Evolutionary conservation across 129 eudicot genomes (phyloP), one percentile per base, ranked within the genome.

Genomic region (Chrysanthemum makinoi): DNA sequence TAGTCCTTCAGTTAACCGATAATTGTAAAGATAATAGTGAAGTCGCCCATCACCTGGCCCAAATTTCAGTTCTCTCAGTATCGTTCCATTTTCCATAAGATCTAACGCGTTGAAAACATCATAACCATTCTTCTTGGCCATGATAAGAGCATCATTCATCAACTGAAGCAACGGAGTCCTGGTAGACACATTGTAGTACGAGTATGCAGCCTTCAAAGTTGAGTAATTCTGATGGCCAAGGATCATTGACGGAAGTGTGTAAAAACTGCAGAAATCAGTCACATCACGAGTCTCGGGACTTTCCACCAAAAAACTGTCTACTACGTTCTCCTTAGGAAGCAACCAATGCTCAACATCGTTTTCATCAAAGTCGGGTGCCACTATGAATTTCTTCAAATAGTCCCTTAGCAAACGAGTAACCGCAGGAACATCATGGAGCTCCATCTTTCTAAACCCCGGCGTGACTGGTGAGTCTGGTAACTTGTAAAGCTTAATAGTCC

Each of bases 331-430:
- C 65, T 72, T 86, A 11, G 87, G 91, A 66, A 86, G 81, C 67
- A 86, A 72, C 91, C 91, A 86, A 57, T 86, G 87, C 83, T 86
- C 91, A n/a, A 86, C 87, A 39, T 86, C 91, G 63, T 70, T 48
- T 72, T 86, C 85, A 77, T 86, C 85, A 49, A 86, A 74, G 44
- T 80, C 91, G 16, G 91, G 87, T 52, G 91, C 91, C 55, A 86
- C 85, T 55, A 70, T 65, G 72, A 74, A 86, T 74, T 83, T 83
- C 51, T 59, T 64, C 62, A 86, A 46, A 64, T 83, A 86, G 57
- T 65, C 75, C 75, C 85, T 80, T 22, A 86, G 83, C 73, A 86
- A 59, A 17, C 85, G 77, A 71, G 87, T 80, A 20, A 86, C 91
- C 0, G 85, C 81, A 22, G 91, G 85, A 74, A 86, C 91, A 80